Evolutionary conservation across 208 protist species (phyloP).

Genomic region (Crithidia thermophila): DNA sequence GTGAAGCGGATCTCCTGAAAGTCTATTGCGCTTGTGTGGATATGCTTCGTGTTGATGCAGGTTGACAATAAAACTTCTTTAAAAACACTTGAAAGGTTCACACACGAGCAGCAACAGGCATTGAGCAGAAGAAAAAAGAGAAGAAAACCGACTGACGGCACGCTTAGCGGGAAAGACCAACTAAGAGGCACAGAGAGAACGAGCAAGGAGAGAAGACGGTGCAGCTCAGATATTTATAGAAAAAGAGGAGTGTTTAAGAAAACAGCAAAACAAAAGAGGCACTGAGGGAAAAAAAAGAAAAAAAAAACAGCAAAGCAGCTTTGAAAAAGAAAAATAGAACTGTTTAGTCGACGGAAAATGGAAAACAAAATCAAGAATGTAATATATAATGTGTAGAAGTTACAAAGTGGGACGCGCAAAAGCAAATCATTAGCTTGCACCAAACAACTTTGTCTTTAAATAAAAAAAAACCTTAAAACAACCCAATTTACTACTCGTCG

Average conservation of each 20-base stretch:
- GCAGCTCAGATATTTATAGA: not conserved
- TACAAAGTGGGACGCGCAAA: not conserved
- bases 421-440: not conserved
- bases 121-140: no score
- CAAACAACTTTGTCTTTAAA: no score
- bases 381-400: not conserved
- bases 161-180: no score
- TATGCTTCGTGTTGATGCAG: no score
- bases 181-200: not conserved
- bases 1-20: no score
- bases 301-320: not conserved
- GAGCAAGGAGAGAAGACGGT: slow-evolving; percentile 7
- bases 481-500: no score
- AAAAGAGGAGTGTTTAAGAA: not conserved
- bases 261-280: not conserved
- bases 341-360: not conserved
- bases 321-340: slow-evolving; percentile 5
- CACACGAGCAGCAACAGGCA: no score
- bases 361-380: not conserved
- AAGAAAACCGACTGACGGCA: no score
- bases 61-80: no score
- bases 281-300: slow-evolving; percentile 4
- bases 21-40: no score
- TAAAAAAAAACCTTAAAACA: not conserved
- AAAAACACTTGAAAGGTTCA: no score